phyloP scores from a whole-genome alignment of 1,284 basidiomycete species.

The Exobasidium cylindrosporum region DNA sequence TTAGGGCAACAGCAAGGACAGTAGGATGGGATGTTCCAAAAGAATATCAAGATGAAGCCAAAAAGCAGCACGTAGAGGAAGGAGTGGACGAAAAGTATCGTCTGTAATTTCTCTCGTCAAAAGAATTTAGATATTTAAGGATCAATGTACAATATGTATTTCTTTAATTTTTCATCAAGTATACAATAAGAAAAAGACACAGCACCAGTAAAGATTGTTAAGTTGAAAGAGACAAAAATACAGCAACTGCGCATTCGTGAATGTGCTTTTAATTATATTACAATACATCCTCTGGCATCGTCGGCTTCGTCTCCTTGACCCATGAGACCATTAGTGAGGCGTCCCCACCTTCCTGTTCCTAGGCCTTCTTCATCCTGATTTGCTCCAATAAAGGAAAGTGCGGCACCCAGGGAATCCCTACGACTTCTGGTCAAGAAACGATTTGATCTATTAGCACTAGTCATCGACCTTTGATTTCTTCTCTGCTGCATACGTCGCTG shows the following conservation, averaged over 20 bases:
- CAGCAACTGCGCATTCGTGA: background rate
- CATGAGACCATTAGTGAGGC: slow-evolving; percentile 6
- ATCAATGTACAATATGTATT: background rate
- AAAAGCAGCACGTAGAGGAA: background rate
- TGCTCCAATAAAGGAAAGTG: background rate
- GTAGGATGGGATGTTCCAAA: slow-evolving; percentile 21
- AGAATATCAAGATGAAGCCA: slow-evolving; percentile 6
- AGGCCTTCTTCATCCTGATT: background rate
- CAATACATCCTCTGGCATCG: slow-evolving; percentile 28
- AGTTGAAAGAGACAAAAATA: background rate
- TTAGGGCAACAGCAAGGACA: slow-evolving; percentile 17
- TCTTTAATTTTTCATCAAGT: background rate
- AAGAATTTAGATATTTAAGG: background rate
- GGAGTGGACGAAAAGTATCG: slow-evolving; percentile 6
- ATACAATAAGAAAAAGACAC: background rate
- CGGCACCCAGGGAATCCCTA: background rate
- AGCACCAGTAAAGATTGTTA: background rate
- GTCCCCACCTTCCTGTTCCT: slow-evolving; percentile 2
- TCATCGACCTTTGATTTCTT: slow-evolving; percentile 13
- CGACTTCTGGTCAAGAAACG: background rate
- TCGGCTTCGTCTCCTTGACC: slow-evolving; percentile 22
- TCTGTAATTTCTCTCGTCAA: background rate
- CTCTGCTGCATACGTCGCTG: slow-evolving; percentile 25
- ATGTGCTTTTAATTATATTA: no score
- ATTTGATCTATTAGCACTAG: background rate